Percentiles rank a stretch among this genome's conserved stretches.
These are phyloP conservation scores for Penicillium malachiteum DNA, from an alignment of 495 filamentous ascomycete genomes.

Conservation along the genomic window DNA sequence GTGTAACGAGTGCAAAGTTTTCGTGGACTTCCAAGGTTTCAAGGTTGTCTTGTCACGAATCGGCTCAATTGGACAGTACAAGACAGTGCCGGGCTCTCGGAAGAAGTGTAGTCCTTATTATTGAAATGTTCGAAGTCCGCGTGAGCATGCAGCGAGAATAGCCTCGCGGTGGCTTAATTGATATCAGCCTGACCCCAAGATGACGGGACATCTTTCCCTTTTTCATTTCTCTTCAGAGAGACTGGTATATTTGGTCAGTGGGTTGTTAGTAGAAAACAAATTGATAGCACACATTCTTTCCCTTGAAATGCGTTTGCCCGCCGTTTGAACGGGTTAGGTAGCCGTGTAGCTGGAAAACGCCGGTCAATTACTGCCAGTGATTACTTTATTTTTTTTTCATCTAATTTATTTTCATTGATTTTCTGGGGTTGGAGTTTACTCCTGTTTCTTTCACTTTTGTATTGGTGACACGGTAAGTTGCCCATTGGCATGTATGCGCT, in stretches of 20 bases:
- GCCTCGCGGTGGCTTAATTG: constrained; percentile 9
- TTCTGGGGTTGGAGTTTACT: too few species aligned
- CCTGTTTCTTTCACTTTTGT: not conserved
- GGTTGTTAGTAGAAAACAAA: not conserved
- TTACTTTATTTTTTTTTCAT: constrained; percentile 7
- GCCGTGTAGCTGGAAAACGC: constrained; percentile 12
- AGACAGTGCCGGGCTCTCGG: constrained; percentile 14
- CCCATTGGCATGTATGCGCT: constrained; percentile 1
- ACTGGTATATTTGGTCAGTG: not conserved
- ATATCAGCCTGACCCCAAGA: not conserved
- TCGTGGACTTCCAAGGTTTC: not conserved
- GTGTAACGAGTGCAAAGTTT: constrained; percentile 18
- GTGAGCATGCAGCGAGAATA: constrained; percentile 13
- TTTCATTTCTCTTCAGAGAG: not conserved
- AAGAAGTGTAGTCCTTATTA: constrained; percentile 5
- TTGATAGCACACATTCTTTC: constrained; percentile 16
- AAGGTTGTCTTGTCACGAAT: constrained; percentile 2
- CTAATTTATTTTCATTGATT: not conserved
- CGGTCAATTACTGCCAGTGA: constrained; percentile 6
- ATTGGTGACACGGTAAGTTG: not conserved
- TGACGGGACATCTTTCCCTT: not conserved
- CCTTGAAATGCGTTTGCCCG: constrained; percentile 12
- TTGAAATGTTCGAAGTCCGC: constrained; percentile 8
- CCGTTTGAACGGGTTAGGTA: constrained; percentile 20
- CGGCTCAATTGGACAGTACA: constrained; percentile 12